These are phyloP conservation scores for Funneliformis caledonium DNA, from an alignment of 371 early-diverging fungal species.

Conservation along the genomic window DNA sequence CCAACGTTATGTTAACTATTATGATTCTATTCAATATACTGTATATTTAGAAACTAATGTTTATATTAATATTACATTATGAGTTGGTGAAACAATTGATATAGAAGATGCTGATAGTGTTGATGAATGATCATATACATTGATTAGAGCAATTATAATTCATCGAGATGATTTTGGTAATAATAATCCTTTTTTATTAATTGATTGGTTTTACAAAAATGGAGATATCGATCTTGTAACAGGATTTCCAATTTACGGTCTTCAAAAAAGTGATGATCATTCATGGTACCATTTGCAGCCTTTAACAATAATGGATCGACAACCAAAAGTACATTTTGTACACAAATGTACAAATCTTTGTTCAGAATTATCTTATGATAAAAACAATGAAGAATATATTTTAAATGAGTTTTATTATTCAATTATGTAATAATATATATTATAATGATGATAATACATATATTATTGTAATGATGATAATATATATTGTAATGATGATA, in stretches of 20 bases:
- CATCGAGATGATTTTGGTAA: background rate
- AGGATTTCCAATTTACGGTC: background rate
- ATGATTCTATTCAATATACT: background rate
- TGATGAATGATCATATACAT: background rate
- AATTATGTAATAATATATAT: no score
- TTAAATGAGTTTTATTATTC: no score
- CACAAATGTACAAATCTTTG: no score
- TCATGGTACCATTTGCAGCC: background rate
- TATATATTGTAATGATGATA: no score
- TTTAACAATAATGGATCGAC: no score
- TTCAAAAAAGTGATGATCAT: background rate
- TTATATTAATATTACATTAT: background rate
- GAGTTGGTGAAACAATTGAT: constrained; percentile 2
- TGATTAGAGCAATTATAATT: background rate
- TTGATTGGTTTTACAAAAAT: background rate
- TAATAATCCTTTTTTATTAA: background rate
- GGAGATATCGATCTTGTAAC: background rate
- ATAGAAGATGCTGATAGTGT: background rate
- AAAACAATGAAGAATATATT: no score
- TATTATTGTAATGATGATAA: no score
- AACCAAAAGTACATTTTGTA: no score
- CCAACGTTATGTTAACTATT: no score
- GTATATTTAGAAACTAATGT: background rate
- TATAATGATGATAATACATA: no score
- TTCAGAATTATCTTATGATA: no score